phyloP scores from a whole-genome alignment of 2,329 filamentous ascomycete genomes.

The Trichoderma hamatum region DNA sequence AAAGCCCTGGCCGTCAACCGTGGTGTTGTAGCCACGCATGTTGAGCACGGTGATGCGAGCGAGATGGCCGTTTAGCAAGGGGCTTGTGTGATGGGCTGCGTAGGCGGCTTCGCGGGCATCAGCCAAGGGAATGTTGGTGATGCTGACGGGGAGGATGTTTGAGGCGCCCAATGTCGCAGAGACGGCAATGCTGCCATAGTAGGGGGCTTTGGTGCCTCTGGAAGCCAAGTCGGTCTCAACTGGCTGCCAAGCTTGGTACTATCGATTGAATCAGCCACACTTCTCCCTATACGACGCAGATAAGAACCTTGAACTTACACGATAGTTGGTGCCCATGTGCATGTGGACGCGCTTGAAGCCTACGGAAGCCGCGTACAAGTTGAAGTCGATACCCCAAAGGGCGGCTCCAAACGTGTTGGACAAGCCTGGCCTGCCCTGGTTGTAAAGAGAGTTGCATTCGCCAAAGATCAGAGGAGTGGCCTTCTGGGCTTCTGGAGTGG shows the following conservation, averaged over 20 bases:
- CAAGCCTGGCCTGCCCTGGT: conserved; percentile 62
- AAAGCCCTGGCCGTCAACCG: conserved; percentile 44
- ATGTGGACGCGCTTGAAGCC: conserved; percentile 63
- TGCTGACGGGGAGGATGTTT: conserved; percentile 41
- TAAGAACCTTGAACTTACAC: conserved; percentile 38
- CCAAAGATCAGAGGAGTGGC: conserved; percentile 58
- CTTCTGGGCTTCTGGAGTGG: not conserved
- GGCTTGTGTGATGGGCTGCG: conserved; percentile 50
- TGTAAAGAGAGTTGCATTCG: conserved; percentile 65
- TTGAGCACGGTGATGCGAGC: conserved; percentile 59
- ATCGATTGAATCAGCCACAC: not conserved
- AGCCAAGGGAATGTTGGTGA: conserved; percentile 52
- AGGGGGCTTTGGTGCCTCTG: conserved; percentile 63
- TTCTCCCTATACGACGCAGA: not conserved
- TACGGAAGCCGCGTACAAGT: conserved; percentile 58
- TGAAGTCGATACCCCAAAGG: conserved; percentile 67
- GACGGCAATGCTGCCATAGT: conserved; percentile 64
- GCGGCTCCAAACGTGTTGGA: conserved; percentile 68
- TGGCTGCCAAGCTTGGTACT: conserved; percentile 64
- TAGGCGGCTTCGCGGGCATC: conserved; percentile 55
- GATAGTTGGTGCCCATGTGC: conserved; percentile 66
- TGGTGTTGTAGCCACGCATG: conserved; percentile 62
- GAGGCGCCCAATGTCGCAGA: conserved; percentile 57
- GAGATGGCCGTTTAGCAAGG: conserved; percentile 42
- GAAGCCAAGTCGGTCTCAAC: conserved; percentile 51